A percentile compares a stretch with the other conserved stretches of the same genome.
Evolutionary conservation across 805 yeast species (phyloP).

Genomic region (Priceomyces haplophilus): DNA sequence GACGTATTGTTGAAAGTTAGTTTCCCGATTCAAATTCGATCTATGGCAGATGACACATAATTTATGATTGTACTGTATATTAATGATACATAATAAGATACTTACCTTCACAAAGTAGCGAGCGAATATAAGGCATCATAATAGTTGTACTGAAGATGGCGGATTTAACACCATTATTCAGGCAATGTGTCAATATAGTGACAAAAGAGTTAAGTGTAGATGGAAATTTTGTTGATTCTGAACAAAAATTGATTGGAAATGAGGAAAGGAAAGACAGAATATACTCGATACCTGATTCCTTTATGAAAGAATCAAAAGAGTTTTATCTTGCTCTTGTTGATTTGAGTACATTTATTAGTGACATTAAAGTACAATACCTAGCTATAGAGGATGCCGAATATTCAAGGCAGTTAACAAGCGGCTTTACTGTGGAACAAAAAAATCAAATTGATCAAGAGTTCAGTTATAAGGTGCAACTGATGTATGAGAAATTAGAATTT

Average conservation of each 20-base stretch:
- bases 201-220: slow-evolving; percentile 25
- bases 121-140: background rate
- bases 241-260: background rate
- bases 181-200: slow-evolving; percentile 46
- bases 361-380: slow-evolving; percentile 25
- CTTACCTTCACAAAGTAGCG: background rate
- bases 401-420: slow-evolving; percentile 5
- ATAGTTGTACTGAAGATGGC: slow-evolving; percentile 28
- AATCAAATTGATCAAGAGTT: slow-evolving; percentile 56
- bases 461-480: slow-evolving; percentile 48
- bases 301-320: slow-evolving; percentile 37
- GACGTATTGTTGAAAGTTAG: too few species aligned
- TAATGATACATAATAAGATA: background rate
- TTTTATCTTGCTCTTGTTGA: slow-evolving; percentile 30
- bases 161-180: slow-evolving; percentile 48
- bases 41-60: background rate
- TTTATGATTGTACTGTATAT: slow-evolving; percentile 1
- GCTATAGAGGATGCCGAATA: slow-evolving; percentile 19
- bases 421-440: slow-evolving; percentile 46
- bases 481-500: slow-evolving; percentile 48
- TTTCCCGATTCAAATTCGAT: too few species aligned
- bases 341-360: slow-evolving; percentile 29
- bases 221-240: background rate
- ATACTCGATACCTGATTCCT: slow-evolving; percentile 31
- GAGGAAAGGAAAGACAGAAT: background rate